Conservation (phyloP, 257 asterid genomes). For the Plantago elongata region DNA sequence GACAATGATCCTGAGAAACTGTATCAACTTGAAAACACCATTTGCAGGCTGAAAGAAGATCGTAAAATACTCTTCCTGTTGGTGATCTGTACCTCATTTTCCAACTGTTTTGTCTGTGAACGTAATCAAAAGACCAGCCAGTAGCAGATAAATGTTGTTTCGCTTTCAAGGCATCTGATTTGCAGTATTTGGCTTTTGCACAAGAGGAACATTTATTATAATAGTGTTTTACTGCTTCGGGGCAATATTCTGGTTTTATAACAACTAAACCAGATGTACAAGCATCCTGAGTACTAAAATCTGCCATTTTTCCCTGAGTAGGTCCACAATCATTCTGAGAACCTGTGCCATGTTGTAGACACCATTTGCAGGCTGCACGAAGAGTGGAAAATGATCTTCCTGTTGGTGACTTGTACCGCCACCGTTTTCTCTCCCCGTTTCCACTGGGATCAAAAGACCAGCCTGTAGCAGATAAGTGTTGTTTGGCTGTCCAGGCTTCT, state of each 20-base stretch:
- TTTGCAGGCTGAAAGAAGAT: conserved; percentile 53
- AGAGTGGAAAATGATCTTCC: conserved; percentile 49
- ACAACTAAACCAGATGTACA: too few species aligned
- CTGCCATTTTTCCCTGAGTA: too few species aligned
- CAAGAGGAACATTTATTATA: not conserved
- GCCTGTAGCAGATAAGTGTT: conserved; percentile 60
- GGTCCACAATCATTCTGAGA: too few species aligned
- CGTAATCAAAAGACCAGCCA: conserved; percentile 54
- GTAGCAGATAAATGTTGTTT: conserved; percentile 51
- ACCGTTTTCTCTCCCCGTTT: conserved; percentile 23
- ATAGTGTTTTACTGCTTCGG: conserved; percentile 51
- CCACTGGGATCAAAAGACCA: conserved; percentile 35
- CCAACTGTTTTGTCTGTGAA: conserved; percentile 3
- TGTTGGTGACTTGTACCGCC: conserved; percentile 47
- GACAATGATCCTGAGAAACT: not conserved
- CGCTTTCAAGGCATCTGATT: conserved; percentile 29
- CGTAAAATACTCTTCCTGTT: conserved; percentile 31
- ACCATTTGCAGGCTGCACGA: conserved; percentile 46
- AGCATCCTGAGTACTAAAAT: too few species aligned
- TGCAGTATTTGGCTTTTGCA: not conserved
- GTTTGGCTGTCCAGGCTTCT: conserved; percentile 38
- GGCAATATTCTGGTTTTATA: conserved; percentile 29
- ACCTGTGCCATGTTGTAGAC: conserved; percentile 5
- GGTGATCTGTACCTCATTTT: conserved; percentile 48
- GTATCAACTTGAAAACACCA: conserved; percentile 25